A percentile compares a stretch with the other conserved stretches of the same genome.
Conservation (phyloP, 352 stramenopile genomes). For the Aphanomyces euteiches region DNA sequence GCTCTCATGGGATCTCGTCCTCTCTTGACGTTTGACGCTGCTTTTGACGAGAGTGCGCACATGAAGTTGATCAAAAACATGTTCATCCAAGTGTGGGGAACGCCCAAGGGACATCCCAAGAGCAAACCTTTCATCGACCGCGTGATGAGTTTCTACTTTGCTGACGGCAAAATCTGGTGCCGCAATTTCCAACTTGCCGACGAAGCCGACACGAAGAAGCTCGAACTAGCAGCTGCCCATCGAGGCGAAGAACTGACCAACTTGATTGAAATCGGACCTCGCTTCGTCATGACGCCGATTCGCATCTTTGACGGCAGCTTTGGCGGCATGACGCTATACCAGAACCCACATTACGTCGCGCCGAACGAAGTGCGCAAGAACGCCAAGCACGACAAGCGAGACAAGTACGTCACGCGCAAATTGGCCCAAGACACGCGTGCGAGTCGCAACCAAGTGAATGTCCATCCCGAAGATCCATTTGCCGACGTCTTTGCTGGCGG, state of each 20-base stretch:
- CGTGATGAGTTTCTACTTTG: slow-evolving; percentile 96
- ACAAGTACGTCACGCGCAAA: slow-evolving; percentile 90
- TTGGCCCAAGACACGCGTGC: slow-evolving; percentile 74
- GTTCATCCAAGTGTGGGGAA: slow-evolving; percentile 94
- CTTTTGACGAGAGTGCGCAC: slow-evolving; percentile 88
- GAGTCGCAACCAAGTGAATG: slow-evolving; percentile 59
- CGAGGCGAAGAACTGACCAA: slow-evolving; percentile 88
- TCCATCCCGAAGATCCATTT: slow-evolving; percentile 78
- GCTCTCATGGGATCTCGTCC: slow-evolving; percentile 96
- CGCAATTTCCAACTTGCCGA: slow-evolving; percentile 96
- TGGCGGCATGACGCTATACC: slow-evolving; percentile 96
- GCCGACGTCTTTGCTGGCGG: slow-evolving; percentile 72
- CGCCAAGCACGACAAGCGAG: slow-evolving; percentile 91
- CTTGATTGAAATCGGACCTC: slow-evolving; percentile 98
- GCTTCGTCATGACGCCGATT: slow-evolving; percentile 98
- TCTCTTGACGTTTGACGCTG: slow-evolving; percentile 96
- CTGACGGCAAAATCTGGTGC: slow-evolving; percentile 96
- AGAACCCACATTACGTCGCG: slow-evolving; percentile 97
- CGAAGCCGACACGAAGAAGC: slow-evolving; percentile 90
- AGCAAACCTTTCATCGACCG: slow-evolving; percentile 99
- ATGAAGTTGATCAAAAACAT: slow-evolving; percentile 96
- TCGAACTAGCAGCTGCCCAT: slow-evolving; percentile 76
- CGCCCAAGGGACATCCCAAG: slow-evolving; percentile 97
- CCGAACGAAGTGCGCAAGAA: slow-evolving; percentile 89
- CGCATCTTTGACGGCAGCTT: slow-evolving; percentile 99